Conservation (phyloP, 805 yeast species). For the Wickerhamiella dianesei region DNA sequence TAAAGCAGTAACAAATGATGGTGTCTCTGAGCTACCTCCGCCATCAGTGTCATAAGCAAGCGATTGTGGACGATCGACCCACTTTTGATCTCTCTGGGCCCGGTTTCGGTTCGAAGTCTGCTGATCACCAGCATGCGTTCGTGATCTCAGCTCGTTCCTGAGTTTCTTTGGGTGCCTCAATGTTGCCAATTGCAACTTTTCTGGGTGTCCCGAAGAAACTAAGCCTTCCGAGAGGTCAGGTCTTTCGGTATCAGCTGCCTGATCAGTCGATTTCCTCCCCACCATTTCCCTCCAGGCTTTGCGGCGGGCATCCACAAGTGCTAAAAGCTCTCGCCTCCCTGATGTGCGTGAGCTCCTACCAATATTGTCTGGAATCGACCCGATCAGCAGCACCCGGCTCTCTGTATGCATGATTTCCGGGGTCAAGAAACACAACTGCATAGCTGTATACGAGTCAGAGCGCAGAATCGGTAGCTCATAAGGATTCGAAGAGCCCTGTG, state of each 20-base stretch:
- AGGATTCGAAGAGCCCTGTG: no score
- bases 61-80: no score
- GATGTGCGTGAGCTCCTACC: not conserved
- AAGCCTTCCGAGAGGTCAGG: not conserved
- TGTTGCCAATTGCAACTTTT: no score
- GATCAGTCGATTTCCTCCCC: not conserved
- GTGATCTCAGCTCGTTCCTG: no score
- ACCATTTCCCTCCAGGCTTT: not conserved
- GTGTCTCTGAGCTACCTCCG: not conserved
- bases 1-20: not conserved
- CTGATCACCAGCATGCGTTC: no score
- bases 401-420: slow-evolving; percentile 22
- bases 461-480: slow-evolving; percentile 10
- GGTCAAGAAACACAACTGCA: slow-evolving; percentile 20
- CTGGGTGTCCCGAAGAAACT: not conserved
- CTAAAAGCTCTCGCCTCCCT: not conserved
- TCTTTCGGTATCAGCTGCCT: not conserved
- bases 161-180: no score
- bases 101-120: no score
- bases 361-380: slow-evolving; percentile 21
- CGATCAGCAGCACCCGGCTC: slow-evolving; percentile 23
- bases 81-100: no score
- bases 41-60: no score
- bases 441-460: slow-evolving; percentile 23
- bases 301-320: not conserved